Percentiles rank a stretch among this genome's conserved stretches.
These are phyloP conservation scores for Alternaria arborescens DNA, from an alignment of 2,329 filamentous ascomycete species.

Conservation along the genomic window DNA sequence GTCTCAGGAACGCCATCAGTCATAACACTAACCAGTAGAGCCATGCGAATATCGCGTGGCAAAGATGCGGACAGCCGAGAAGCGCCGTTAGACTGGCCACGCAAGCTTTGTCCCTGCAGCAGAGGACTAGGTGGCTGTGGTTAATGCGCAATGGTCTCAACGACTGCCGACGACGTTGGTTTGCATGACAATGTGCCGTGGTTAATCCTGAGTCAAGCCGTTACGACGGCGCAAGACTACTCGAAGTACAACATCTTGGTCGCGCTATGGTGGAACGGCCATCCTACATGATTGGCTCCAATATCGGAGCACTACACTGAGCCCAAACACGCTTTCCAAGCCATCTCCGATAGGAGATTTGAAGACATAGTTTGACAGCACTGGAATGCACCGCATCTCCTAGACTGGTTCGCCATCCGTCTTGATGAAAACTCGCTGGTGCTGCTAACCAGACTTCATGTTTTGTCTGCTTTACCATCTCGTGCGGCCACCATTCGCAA, in stretches of 20 bases:
- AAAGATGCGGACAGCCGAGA: not conserved
- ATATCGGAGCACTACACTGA: not conserved
- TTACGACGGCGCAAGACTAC: not conserved
- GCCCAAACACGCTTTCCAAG: slow-evolving; percentile 3
- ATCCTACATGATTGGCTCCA: not conserved
- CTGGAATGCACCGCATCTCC: not conserved
- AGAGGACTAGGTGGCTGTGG: not conserved
- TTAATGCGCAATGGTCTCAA: not conserved
- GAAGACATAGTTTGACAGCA: not conserved
- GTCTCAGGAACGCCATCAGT: not conserved
- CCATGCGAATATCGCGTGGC: not conserved
- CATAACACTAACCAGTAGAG: too few relatives aligned
- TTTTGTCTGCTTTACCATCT: not conserved
- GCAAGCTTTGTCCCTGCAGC: not conserved
- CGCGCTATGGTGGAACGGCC: not conserved
- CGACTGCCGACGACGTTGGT: not conserved
- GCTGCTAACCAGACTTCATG: not conserved
- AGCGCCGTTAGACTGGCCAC: not conserved
- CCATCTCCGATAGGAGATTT: not conserved
- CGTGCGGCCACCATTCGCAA: not conserved
- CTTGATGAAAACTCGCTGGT: not conserved
- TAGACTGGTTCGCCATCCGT: not conserved
- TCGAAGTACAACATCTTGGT: not conserved
- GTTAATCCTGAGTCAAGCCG: slow-evolving; percentile 1
- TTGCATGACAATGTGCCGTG: not conserved